Evolutionary conservation across 352 stramenopile genomes (phyloP).

Genomic region (Hyaloperonospora brassicae): DNA sequence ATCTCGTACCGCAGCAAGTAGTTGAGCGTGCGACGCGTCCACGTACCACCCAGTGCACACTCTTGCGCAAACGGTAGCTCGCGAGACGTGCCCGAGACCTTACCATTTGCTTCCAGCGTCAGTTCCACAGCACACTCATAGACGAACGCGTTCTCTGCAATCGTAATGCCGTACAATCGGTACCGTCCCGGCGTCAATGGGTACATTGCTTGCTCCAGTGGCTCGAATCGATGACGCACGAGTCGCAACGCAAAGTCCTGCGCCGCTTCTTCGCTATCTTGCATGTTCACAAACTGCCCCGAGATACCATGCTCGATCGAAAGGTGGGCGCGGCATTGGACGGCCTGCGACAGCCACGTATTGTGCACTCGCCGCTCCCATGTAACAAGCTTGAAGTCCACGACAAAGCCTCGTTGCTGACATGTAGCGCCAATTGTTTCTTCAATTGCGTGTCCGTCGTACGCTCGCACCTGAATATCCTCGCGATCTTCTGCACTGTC

Average conservation of each 20-base stretch:
- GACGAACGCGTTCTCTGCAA: conserved; percentile 47
- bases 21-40: conserved; percentile 31
- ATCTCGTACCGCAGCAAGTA: conserved; percentile 53
- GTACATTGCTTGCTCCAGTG: conserved; percentile 22
- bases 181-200: conserved; percentile 50
- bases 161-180: conserved; percentile 43
- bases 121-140: conserved; percentile 45
- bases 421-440: conserved; percentile 1
- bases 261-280: conserved; percentile 20
- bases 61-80: conserved; percentile 49
- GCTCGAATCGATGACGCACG: conserved; percentile 19
- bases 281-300: conserved; percentile 25
- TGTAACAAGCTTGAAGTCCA: conserved; percentile 42
- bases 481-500: no score
- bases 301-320: conserved; percentile 12
- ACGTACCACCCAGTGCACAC: conserved; percentile 38
- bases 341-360: conserved; percentile 21
- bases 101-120: conserved; percentile 32
- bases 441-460: conserved; percentile 27
- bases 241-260: conserved; percentile 26
- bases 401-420: conserved; percentile 15
- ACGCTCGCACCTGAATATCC: conserved; percentile 17
- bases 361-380: conserved; percentile 24
- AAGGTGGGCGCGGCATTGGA: conserved; percentile 28
- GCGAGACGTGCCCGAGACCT: conserved; percentile 35